Evolutionary conservation across 148 eudicot species (phyloP).

Genomic region (Vaccinium macrocarpon): DNA sequence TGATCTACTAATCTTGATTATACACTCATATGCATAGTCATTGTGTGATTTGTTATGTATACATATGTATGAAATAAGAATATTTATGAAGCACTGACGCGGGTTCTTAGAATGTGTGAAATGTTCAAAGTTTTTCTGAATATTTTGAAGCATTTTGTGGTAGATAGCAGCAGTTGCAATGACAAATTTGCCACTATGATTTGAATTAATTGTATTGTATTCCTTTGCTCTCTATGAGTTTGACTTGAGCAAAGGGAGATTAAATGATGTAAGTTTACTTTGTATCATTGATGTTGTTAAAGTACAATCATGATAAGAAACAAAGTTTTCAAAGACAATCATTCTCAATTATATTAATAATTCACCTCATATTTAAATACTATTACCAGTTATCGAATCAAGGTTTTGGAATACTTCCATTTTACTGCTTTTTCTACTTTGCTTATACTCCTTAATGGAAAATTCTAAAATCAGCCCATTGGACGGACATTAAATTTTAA

Average conservation of each 20-base stretch:
- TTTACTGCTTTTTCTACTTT: neutral
- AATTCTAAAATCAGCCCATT: too few species aligned
- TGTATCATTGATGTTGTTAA: slow-evolving; percentile 20
- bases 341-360: neutral
- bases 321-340: slow-evolving; percentile 8
- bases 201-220: neutral
- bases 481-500: too few species aligned
- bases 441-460: neutral
- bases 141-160: neutral
- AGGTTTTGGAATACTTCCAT: neutral
- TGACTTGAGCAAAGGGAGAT: slow-evolving; percentile 16
- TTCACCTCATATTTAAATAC: neutral
- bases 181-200: neutral
- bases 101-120: neutral
- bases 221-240: neutral
- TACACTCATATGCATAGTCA: neutral
- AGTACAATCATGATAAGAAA: neutral
- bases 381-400: neutral
- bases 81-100: neutral
- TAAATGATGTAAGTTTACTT: slow-evolving; percentile 19
- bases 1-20: neutral
- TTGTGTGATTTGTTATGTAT: neutral
- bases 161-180: neutral
- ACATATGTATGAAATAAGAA: too few species aligned
- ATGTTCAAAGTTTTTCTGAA: neutral